phyloP scores from a whole-genome alignment of 306 rosid species.

The Rosa chinensis region DNA sequence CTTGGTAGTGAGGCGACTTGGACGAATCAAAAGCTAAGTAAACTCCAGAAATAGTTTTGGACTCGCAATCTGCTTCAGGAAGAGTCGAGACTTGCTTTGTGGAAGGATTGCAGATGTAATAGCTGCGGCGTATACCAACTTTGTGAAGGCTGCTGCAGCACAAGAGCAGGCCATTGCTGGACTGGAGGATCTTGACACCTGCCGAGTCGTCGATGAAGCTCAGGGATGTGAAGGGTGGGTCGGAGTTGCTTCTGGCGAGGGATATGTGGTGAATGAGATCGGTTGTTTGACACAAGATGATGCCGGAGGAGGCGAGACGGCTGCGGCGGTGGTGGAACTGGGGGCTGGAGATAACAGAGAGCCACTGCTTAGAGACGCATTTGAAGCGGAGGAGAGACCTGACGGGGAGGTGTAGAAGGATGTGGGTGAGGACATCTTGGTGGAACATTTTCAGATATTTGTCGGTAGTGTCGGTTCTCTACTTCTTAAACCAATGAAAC shows the following conservation, averaged over 20 bases:
- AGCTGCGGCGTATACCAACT: not conserved
- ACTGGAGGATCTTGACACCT: slow-evolving; percentile 22
- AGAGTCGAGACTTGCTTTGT: slow-evolving; percentile 13
- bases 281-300: slow-evolving; percentile 10
- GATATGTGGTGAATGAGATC: slow-evolving; percentile 1
- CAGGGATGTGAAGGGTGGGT: slow-evolving; percentile 10
- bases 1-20: slow-evolving; percentile 29
- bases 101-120: slow-evolving; percentile 27
- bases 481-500: too few relatives aligned
- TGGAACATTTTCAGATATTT: not conserved
- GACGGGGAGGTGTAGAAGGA: slow-evolving; percentile 29
- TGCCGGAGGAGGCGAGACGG: slow-evolving; percentile 2
- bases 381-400: slow-evolving; percentile 26
- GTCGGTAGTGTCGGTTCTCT: not conserved
- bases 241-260: not conserved
- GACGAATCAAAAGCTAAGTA: slow-evolving; percentile 23
- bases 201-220: slow-evolving; percentile 11
- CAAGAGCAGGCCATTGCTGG: slow-evolving; percentile 20
- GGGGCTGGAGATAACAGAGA: slow-evolving; percentile 27
- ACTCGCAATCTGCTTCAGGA: not conserved
- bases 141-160: slow-evolving; percentile 18
- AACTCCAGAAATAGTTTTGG: slow-evolving; percentile 5
- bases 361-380: slow-evolving; percentile 35
- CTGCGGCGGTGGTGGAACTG: slow-evolving; percentile 1
- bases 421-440: slow-evolving; percentile 20